Evolutionary conservation across 768 basidiomycete species (phyloP).

Genomic region (Suillus americanus): DNA sequence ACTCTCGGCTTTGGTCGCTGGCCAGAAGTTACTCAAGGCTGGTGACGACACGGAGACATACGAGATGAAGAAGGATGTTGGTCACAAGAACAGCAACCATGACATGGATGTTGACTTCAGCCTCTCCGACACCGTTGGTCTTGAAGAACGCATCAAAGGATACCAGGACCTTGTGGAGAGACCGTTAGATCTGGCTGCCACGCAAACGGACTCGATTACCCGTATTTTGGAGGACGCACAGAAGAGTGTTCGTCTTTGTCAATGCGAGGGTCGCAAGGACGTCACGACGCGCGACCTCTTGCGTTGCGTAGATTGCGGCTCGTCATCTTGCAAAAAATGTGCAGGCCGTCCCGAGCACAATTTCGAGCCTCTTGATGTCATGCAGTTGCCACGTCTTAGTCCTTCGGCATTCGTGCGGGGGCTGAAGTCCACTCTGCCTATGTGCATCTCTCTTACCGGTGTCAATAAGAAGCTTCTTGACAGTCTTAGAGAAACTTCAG

Average conservation of each 20-base stretch:
- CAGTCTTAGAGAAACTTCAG: slow-evolving; percentile 40
- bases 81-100: slow-evolving; percentile 33
- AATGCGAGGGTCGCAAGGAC: slow-evolving; percentile 86
- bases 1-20: slow-evolving; percentile 73
- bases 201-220: slow-evolving; percentile 44
- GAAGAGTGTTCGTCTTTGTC: slow-evolving; percentile 75
- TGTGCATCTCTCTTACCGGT: slow-evolving; percentile 67
- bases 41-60: slow-evolving; percentile 69
- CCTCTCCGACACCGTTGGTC: slow-evolving; percentile 14
- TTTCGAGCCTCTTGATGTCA: slow-evolving; percentile 53
- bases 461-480: slow-evolving; percentile 55
- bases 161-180: slow-evolving; percentile 63
- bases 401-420: slow-evolving; percentile 75
- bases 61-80: slow-evolving; percentile 55
- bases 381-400: slow-evolving; percentile 54
- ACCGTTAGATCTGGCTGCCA: slow-evolving; percentile 68
- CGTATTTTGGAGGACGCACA: slow-evolving; percentile 64
- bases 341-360: slow-evolving; percentile 91
- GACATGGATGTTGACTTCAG: slow-evolving; percentile 50
- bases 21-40: slow-evolving; percentile 61
- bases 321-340: slow-evolving; percentile 81
- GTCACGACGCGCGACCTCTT: slow-evolving; percentile 68
- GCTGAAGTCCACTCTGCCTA: slow-evolving; percentile 81
- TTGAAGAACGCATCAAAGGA: slow-evolving; percentile 64
- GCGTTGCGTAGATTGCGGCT: slow-evolving; percentile 74